Evolutionary conservation across 106 monocot species (phyloP), one percentile per base, ranked within the genome.

Genomic region (Acorus calamus): DNA sequence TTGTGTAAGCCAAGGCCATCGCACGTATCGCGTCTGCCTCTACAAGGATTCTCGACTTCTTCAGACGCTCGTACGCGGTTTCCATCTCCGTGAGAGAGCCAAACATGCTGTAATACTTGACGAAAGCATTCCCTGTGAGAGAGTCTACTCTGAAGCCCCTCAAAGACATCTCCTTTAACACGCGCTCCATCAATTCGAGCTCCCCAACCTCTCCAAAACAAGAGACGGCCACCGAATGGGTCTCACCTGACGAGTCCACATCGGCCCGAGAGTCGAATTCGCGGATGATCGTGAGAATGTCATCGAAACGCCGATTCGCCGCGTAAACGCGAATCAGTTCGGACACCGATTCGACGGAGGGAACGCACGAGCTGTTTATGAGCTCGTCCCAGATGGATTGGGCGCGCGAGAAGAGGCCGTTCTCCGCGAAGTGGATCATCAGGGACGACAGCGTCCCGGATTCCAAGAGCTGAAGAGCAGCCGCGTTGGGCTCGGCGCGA

Each of bases 81-180:
- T 87, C 90, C 94, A 91, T 87, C 10, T 87, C 82, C 2, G 57
- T 44, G 42, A 96, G 51, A 7, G 90, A 75, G 52, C 87, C 91
- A 61, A 66, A 83, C 46, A 66, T 56, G 50, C 80, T 78, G 69
- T 85, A 79, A 55, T 78, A 83, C 59, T 64, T 69, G 0, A 96
- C 65, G 52, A 78, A 78, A 60, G 74, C 73, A 68, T 96, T 88
- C 43, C 85, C 91, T 0, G 77, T 79, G 4, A 59, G 7, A 50
- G 91, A 78, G 71, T 96, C 77, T 10, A 96, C 73, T 64, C 71
- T 83, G 9, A 80, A 71, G n/a, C 96, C 96, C 58, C 69, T 80
- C 2, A 65, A 78, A 51, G 59, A 66, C 96, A 96, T 91, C 48
- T 76, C 73, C 11, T 76, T 68, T 11, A 91, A 28, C 7, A 72